Evolutionary conservation across 805 yeast genomes (phyloP), one percentile per base, ranked within the genome.

Genomic region (Schwanniomyces pseudopolymorphus): DNA sequence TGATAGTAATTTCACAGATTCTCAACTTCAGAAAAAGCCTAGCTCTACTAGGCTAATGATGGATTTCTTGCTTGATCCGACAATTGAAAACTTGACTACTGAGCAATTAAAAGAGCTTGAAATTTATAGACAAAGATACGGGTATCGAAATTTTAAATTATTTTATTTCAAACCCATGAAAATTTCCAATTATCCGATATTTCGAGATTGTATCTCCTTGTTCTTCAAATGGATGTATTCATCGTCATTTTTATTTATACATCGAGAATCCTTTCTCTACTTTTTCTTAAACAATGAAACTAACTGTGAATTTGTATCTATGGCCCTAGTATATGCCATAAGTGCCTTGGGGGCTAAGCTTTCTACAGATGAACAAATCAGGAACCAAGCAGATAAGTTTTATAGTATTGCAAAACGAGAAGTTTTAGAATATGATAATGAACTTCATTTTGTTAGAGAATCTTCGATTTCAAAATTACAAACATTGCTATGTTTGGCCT

Each of bases 241-340:
- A 8, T 40, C 49, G 17, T 40, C 40, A 17, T 45, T 45, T 27
- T 25, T 43, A 10, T 48, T 48, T 28, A 46, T 48, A 16, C 52
- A 48, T 24, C 42, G 52, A 40, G 52, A 48, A 26, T 46, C 49
- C 3, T 42, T 40, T 33, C 42, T 51, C 5, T 52, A 38, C 39
- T 53, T 49, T 39, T 50, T 53, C 24, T 41, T 47, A 21, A 54
- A 52, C 31, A 53, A 47, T 35, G 52, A 47, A 9, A 50, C 39
- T 20, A 48, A 49, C 9, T 48, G 49, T 35, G 54, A 51, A 22
- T 49, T 48, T 36, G 49, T 48, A 11, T 45, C 47, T 4, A 39
- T 22, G 24, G 49, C 46, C 14, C 28, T 48, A 17, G 33, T 48
- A 3, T 45, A 45, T 26, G 47, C 49, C 11, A 40, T 48, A 2